Conservation (phyloP, 2,329 filamentous ascomycete genomes). For the Xylariaceae sp. region DNA sequence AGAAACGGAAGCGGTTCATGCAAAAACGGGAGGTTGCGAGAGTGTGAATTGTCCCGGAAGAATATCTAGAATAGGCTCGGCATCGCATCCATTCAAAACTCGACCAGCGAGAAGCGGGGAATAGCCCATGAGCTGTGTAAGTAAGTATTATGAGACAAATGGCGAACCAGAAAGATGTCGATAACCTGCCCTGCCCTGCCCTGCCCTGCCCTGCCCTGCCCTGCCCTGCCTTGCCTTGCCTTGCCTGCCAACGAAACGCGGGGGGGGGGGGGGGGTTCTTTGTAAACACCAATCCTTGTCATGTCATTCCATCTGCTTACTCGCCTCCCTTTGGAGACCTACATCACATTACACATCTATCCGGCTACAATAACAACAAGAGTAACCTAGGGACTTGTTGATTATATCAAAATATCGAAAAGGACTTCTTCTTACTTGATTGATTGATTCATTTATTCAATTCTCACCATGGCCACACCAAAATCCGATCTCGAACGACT, state of each 20-base stretch:
- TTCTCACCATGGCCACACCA: slow-evolving; percentile 23
- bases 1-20: too few species aligned
- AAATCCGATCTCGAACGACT: slow-evolving; percentile 35
- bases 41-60: background rate
- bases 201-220: too few species aligned
- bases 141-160: background rate
- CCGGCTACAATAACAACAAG: slow-evolving; percentile 6
- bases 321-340: background rate
- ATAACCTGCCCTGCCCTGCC: too few species aligned
- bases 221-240: too few species aligned
- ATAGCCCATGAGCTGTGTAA: background rate
- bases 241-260: background rate
- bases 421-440: too few species aligned
- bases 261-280: background rate
- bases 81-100: background rate
- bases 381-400: background rate
- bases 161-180: too few species aligned
- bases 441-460: background rate
- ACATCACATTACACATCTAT: background rate
- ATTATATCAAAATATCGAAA: too few species aligned
- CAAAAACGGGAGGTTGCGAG: too few species aligned
- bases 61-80: too few species aligned
- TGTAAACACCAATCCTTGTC: background rate
- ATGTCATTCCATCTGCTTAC: background rate
- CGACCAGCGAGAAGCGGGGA: background rate